Conservation (phyloP, 2,329 filamentous ascomycete species). For the Parastagonospora avenae region DNA sequence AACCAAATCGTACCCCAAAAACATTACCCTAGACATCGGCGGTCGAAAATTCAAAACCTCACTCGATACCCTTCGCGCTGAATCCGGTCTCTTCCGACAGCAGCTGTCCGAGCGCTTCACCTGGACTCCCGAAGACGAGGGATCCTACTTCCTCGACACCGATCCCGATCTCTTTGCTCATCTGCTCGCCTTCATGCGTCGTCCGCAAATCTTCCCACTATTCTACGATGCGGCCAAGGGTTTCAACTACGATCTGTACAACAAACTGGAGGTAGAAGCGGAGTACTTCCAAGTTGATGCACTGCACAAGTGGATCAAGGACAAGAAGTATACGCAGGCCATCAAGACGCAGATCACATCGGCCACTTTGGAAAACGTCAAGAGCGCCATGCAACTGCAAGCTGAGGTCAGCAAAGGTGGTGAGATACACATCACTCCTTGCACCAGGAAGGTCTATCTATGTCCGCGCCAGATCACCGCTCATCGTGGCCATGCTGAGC, state of each 20-base stretch:
- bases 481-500: conserved; percentile 11
- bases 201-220: conserved; percentile 27
- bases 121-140: conserved; percentile 23
- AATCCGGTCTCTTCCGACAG: conserved; percentile 12
- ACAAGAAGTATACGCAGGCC: conserved; percentile 25
- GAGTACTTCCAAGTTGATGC: conserved; percentile 39
- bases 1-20: neutral
- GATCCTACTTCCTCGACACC: conserved; percentile 48
- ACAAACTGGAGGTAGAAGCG: conserved; percentile 39
- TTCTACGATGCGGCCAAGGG: conserved; percentile 39
- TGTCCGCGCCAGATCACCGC: conserved; percentile 18
- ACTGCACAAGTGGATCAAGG: conserved; percentile 40
- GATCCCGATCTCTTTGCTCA: conserved; percentile 43
- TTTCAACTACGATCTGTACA: conserved; percentile 45
- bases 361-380: neutral
- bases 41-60: conserved; percentile 17
- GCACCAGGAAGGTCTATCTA: conserved; percentile 9
- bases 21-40: conserved; percentile 21
- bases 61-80: conserved; percentile 4
- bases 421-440: neutral
- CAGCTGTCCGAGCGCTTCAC: conserved; percentile 6
- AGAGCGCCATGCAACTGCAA: neutral
- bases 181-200: conserved; percentile 26
- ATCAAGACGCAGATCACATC: conserved; percentile 12
- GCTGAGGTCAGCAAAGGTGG: neutral